These are phyloP conservation scores for Colletotrichum eremochloae DNA, from an alignment of 2,329 filamentous ascomycete genomes.

Conservation along the genomic window DNA sequence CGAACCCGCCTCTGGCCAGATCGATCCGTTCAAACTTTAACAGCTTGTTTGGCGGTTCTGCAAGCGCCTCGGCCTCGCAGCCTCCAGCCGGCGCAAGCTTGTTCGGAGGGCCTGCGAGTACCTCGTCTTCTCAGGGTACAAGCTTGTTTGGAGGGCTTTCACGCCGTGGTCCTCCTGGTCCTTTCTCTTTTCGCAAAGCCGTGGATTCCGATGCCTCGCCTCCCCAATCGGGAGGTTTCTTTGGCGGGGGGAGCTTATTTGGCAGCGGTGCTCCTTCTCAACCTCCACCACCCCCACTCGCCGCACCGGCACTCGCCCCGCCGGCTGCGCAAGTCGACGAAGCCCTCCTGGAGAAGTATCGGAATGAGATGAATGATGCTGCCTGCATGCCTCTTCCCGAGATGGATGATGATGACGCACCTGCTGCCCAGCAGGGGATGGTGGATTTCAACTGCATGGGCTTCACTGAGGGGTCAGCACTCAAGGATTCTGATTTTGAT, in stretches of 20 bases:
- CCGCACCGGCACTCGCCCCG: conserved; percentile 79
- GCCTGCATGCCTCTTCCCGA: conserved; percentile 87
- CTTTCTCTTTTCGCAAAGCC: too few relatives aligned
- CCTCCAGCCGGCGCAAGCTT: not conserved
- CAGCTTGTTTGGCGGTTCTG: not conserved
- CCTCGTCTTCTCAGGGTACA: not conserved
- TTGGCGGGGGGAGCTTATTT: not conserved
- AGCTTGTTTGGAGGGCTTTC: too few relatives aligned
- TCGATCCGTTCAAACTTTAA: too few relatives aligned
- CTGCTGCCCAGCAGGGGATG: too few relatives aligned
- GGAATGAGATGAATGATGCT: conserved; percentile 88
- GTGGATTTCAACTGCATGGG: too few relatives aligned
- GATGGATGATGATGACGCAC: not conserved
- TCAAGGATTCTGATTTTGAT: too few relatives aligned
- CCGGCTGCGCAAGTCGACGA: conserved; percentile 92
- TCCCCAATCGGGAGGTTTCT: not conserved
- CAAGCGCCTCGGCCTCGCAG: too few relatives aligned
- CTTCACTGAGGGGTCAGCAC: too few relatives aligned
- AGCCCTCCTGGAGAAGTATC: conserved; percentile 82
- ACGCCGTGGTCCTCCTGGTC: too few relatives aligned
- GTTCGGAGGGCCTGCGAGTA: not conserved
- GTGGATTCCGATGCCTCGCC: not conserved
- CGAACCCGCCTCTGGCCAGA: too few relatives aligned
- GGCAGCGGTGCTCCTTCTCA: not conserved
- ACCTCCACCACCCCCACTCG: not conserved